Conservation (phyloP, 306 rosid genomes). For the Sophora flavescens region DNA sequence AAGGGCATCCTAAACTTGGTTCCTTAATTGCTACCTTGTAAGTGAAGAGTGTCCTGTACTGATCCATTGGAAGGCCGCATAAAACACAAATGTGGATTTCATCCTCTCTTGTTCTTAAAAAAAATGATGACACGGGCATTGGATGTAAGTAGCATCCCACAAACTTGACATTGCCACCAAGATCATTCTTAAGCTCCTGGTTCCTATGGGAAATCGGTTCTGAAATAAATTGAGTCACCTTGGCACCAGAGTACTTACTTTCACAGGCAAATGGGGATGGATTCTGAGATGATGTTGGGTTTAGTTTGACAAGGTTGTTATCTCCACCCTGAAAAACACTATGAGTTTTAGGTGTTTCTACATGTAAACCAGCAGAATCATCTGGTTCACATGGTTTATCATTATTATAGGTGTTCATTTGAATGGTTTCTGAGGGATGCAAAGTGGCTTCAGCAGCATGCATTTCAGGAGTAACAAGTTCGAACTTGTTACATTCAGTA, state of each 20-base stretch:
- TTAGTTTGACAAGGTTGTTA: slow-evolving; percentile 44
- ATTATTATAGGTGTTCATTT: slow-evolving; percentile 46
- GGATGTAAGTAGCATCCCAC: slow-evolving; percentile 85
- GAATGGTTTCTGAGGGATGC: slow-evolving; percentile 49
- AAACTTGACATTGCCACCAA: slow-evolving; percentile 55
- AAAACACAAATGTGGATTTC: slow-evolving; percentile 71
- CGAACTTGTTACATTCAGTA: slow-evolving; percentile 43
- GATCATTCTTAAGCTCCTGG: slow-evolving; percentile 53
- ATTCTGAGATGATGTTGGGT: slow-evolving; percentile 46
- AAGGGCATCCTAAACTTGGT: slow-evolving; percentile 70
- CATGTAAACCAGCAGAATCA: slow-evolving; percentile 47
- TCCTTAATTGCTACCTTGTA: slow-evolving; percentile 66
- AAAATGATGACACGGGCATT: slow-evolving; percentile 67
- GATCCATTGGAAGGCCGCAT: slow-evolving; percentile 62
- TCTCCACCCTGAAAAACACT: slow-evolving; percentile 50
- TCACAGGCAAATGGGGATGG: slow-evolving; percentile 40
- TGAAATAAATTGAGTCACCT: slow-evolving; percentile 49
- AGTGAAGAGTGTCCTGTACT: slow-evolving; percentile 64
- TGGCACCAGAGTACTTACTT: slow-evolving; percentile 45
- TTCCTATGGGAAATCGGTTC: slow-evolving; percentile 48
- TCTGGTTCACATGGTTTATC: slow-evolving; percentile 50
- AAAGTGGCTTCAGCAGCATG: slow-evolving; percentile 47
- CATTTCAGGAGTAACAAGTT: slow-evolving; percentile 47
- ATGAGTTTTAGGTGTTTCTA: slow-evolving; percentile 50
- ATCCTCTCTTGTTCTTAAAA: slow-evolving; percentile 59